Percentiles rank a stretch among this genome's conserved stretches.
Conservation (phyloP, 2,329 filamentous ascomycete genomes). For the Fusarium pseudocircinatum region DNA sequence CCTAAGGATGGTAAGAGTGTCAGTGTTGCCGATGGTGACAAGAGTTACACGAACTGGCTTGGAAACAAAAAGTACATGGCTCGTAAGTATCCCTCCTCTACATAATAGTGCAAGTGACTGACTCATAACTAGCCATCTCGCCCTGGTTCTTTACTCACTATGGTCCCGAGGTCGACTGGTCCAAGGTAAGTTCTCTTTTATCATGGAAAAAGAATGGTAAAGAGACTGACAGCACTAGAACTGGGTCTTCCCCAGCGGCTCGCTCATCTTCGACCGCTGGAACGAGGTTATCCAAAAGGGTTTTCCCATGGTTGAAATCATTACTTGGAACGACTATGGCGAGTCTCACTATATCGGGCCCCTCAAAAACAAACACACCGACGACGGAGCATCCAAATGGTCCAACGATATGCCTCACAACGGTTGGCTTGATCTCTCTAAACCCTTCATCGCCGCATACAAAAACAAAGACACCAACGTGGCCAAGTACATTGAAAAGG, state of each 20-base stretch:
- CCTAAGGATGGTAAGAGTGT: constrained; percentile 52
- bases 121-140: constrained; percentile 37
- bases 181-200: not conserved
- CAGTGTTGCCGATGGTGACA: constrained; percentile 53
- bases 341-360: constrained; percentile 66
- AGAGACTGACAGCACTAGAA: constrained; percentile 60
- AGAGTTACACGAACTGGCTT: constrained; percentile 48
- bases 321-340: constrained; percentile 62
- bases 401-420: constrained; percentile 59
- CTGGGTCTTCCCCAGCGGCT: constrained; percentile 67
- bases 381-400: constrained; percentile 59
- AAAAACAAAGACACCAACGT: constrained; percentile 55
- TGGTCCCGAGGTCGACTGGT: constrained; percentile 34
- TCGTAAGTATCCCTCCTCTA: constrained; percentile 18
- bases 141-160: constrained; percentile 61
- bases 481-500: constrained; percentile 55
- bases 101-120: not conserved
- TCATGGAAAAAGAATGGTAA: accelerated
- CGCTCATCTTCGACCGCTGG: constrained; percentile 69
- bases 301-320: constrained; percentile 58
- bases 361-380: constrained; percentile 54
- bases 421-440: constrained; percentile 63
- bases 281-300: constrained; percentile 54
- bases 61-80: constrained; percentile 59
- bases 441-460: constrained; percentile 63